phyloP scores from a whole-genome alignment of 164 flowering plant species.

The Nymphaea thermarum region DNA sequence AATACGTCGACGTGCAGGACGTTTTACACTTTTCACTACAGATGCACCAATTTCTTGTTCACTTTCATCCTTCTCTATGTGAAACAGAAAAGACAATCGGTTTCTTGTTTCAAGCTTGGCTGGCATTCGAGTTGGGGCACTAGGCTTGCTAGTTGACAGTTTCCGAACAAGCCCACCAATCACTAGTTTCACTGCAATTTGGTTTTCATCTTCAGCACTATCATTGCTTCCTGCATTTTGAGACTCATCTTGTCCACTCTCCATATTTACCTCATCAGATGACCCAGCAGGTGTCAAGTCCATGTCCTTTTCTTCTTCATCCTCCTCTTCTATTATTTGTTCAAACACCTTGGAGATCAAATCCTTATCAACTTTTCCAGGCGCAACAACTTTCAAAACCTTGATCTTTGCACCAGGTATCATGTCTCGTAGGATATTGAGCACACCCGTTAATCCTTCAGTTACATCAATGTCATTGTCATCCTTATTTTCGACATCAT shows the following conservation, averaged over 20 bases:
- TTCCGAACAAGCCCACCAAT: conserved; percentile 50
- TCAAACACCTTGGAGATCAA: conserved; percentile 60
- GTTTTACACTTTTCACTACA: conserved; percentile 27
- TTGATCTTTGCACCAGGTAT: conserved; percentile 78
- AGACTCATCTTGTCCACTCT: conserved; percentile 29
- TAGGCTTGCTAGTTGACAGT: conserved; percentile 25
- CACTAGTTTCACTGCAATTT: conserved; percentile 57
- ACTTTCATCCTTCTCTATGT: conserved; percentile 39
- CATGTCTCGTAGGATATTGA: conserved; percentile 58
- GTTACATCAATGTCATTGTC: conserved; percentile 38
- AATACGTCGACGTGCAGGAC: conserved; percentile 31
- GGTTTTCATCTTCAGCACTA: conserved; percentile 20
- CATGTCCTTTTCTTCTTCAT: conserved; percentile 48
- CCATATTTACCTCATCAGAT: conserved; percentile 37
- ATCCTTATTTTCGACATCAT: conserved; percentile 48
- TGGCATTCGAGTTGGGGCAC: conserved; percentile 54
- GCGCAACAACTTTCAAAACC: conserved; percentile 59
- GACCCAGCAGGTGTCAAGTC: conserved; percentile 36
- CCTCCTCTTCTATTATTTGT: conserved; percentile 69
- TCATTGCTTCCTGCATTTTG: conserved; percentile 20
- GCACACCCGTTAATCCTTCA: conserved; percentile 43
- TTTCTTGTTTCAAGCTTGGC: conserved; percentile 58
- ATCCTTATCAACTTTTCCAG: conserved; percentile 57
- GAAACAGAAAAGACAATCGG: conserved; percentile 53
- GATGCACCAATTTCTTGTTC: conserved; percentile 20